phyloP scores from a whole-genome alignment of 208 protist genomes.

The Leishmania aethiopica region DNA sequence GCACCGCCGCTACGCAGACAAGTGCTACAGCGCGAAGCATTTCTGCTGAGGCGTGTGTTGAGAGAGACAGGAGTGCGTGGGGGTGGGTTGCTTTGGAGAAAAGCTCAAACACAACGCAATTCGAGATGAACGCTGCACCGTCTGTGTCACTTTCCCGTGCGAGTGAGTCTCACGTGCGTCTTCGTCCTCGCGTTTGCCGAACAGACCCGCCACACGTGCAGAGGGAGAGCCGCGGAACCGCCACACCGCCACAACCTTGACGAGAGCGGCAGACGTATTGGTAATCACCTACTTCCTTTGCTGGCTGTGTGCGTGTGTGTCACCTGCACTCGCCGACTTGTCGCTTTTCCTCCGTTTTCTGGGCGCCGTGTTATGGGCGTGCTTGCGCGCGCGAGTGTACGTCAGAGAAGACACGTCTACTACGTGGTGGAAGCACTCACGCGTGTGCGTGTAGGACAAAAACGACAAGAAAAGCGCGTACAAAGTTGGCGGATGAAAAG shows the following conservation, averaged over 20 bases:
- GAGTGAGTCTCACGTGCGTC: not conserved
- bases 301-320: not conserved
- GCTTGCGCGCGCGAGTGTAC: not conserved
- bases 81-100: not conserved
- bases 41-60: not conserved
- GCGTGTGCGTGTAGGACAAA: not conserved
- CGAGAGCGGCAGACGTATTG: not conserved
- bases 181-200: not conserved
- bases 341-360: not conserved
- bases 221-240: not conserved
- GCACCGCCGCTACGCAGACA: not conserved
- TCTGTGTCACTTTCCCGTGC: not conserved
- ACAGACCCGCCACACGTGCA: not conserved
- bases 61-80: too few relatives aligned
- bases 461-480: not conserved
- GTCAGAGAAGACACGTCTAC: not conserved
- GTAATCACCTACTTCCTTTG: not conserved
- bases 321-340: too few relatives aligned
- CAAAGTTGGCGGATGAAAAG: not conserved
- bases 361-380: not conserved
- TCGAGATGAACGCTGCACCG: not conserved
- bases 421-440: not conserved
- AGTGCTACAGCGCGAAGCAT: constrained; percentile 5
- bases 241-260: not conserved
- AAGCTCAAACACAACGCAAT: not conserved